These are phyloP conservation scores for Boletus reticulatus DNA, from an alignment of 768 basidiomycete genomes.

Conservation along the genomic window DNA sequence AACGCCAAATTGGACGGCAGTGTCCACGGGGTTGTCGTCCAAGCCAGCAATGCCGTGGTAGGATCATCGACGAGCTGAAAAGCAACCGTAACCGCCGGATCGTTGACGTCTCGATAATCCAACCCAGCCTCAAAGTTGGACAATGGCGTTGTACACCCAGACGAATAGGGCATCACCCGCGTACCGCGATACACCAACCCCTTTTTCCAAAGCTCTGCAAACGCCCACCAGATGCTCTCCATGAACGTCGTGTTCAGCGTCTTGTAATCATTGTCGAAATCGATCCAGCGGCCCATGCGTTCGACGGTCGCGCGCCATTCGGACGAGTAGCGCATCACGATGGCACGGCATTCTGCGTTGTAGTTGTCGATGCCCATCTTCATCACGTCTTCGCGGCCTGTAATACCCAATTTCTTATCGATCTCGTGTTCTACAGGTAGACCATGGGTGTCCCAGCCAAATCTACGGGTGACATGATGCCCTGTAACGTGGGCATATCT, in stretches of 20 bases:
- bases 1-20: slow-evolving; percentile 92
- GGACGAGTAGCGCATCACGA: slow-evolving; percentile 94
- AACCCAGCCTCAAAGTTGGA: slow-evolving; percentile 97
- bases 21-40: slow-evolving; percentile 99
- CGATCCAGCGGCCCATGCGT: slow-evolving; percentile 99
- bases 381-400: slow-evolving; percentile 90
- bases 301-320: slow-evolving; percentile 97
- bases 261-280: slow-evolving; percentile 99
- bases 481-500: slow-evolving; percentile 93
- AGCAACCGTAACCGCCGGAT: slow-evolving; percentile 92
- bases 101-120: slow-evolving; percentile 89
- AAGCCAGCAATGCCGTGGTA: slow-evolving; percentile 84
- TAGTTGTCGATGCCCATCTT: slow-evolving; percentile 96
- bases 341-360: slow-evolving; percentile 93
- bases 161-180: slow-evolving; percentile 97
- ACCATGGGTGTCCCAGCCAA: slow-evolving; percentile 99
- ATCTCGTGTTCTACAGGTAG: slow-evolving; percentile 99
- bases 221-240: slow-evolving; percentile 99
- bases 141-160: slow-evolving; percentile 91
- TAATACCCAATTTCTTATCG: slow-evolving; percentile 94
- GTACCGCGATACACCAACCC: slow-evolving; percentile 90
- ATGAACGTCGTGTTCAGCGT: slow-evolving; percentile 91
- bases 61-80: slow-evolving; percentile 96
- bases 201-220: slow-evolving; percentile 90
- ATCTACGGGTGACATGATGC: slow-evolving; percentile 87